phyloP scores from a whole-genome alignment of 805 yeast genomes.

The Myxozyma vanderwaltii region DNA sequence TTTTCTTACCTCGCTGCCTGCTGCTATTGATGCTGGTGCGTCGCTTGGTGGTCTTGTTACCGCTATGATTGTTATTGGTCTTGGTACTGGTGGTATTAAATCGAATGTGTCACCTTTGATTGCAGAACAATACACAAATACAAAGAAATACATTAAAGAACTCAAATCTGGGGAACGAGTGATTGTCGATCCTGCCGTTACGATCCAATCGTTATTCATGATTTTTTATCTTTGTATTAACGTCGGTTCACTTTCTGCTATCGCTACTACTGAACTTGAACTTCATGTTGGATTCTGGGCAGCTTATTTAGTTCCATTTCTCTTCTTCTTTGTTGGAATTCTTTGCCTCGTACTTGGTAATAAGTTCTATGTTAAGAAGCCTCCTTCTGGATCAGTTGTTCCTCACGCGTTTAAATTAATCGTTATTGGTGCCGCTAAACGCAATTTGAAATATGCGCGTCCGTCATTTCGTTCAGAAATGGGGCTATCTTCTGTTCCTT shows the following conservation, averaged over 20 bases:
- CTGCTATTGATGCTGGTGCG: conserved; percentile 51
- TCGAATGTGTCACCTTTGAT: conserved; percentile 73
- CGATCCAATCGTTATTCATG: conserved; percentile 74
- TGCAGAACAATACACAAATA: conserved; percentile 70
- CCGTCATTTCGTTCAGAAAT: conserved; percentile 56
- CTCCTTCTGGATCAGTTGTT: conserved; percentile 64
- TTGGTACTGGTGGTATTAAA: conserved; percentile 82
- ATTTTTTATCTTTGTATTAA: conserved; percentile 76
- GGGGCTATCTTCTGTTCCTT: conserved; percentile 46
- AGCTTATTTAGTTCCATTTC: conserved; percentile 66
- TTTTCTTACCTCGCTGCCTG: conserved; percentile 70
- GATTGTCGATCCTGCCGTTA: conserved; percentile 67
- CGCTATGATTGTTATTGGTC: conserved; percentile 62
- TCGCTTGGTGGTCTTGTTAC: conserved; percentile 65
- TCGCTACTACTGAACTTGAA: conserved; percentile 78
- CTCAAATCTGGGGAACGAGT: conserved; percentile 66
- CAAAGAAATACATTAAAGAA: conserved; percentile 59
- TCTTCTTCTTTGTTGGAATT: conserved; percentile 63
- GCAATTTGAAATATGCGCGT: conserved; percentile 57
- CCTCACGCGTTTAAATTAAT: conserved; percentile 54
- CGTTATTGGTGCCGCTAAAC: conserved; percentile 49
- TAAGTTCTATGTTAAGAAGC: conserved; percentile 57
- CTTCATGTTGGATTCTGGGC: conserved; percentile 60
- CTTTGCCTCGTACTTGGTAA: conserved; percentile 55
- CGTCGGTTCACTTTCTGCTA: conserved; percentile 70